Base-by-base conservation (phyloP, 768 basidiomycete species). In the Lactarius vividus region DNA sequence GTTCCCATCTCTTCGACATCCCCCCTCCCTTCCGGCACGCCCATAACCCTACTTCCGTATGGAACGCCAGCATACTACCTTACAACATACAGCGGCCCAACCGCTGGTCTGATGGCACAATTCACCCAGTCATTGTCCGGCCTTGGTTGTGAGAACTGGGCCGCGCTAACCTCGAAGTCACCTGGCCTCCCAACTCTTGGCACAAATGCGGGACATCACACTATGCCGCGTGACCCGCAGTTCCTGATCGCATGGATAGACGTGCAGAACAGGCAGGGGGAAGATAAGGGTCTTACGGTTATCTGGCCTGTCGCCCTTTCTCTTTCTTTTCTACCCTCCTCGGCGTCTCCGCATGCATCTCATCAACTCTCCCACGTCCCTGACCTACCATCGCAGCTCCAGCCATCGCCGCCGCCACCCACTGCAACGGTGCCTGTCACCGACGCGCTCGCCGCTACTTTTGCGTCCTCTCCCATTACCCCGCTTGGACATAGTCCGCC, bases 221-320 rank as follows among this genome's bases (percentile, higher is more conserved):
- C 58, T 1, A 37, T 55, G 2, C 57, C 62, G 39, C 46, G 61
- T 49, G 68, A 68, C 44, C 74, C 74, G 2, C 70, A 71, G 18
- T 91, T 85, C 73, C 75, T 91, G 54, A 85, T 92, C 60, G 88
- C 84, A 4, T 92, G 88, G 87, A 80, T 92, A 42, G 82, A 81
- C 37, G 87, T 92, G 23, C 84, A 91, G 74, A 90, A 90, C 71
- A 86, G 83, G 67, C 89, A 88, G 69, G 89, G 88, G 37, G 91
- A 92, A 73, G 89, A 91, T 69, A 92, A 91, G 70, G 91, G 91
- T 0, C 77, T 90, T 35, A 79, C 83, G n/a, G 78, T 89, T 57
- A 85, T 92, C 67, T 93, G 91, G 79, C 91, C 92, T 1, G 75
- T 82, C 2, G 75, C 79, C 1, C 82, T 93, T 4, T 89, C 86